These are phyloP conservation scores for Gracilaria gracilis DNA, from an alignment of 23 red algal species.

Conservation along the genomic window DNA sequence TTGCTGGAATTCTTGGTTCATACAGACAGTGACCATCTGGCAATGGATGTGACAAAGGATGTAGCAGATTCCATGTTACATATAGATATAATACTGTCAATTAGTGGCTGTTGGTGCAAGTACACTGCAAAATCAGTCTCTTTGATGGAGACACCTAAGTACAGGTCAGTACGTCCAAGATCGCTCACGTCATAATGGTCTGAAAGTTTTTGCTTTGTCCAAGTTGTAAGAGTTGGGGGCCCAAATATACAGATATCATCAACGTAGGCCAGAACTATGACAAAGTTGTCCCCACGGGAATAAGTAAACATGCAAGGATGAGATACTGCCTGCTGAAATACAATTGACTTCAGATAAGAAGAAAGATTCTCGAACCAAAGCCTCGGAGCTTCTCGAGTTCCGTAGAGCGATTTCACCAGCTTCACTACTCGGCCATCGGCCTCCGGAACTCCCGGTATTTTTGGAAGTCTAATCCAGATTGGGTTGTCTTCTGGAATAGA, in stretches of 20 bases:
- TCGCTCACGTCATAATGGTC: neutral
- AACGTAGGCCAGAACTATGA: constrained; percentile 6
- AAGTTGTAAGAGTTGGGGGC: neutral
- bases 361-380: constrained; percentile 34
- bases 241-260: constrained; percentile 58
- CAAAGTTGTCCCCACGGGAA: neutral
- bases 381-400: neutral
- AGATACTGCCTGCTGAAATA: neutral
- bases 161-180: neutral
- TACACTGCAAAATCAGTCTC: neutral
- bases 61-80: too few species aligned
- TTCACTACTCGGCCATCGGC: constrained; percentile 25
- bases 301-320: neutral
- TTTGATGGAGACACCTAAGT: constrained; percentile 30
- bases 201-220: constrained; percentile 6
- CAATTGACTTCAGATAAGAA: neutral
- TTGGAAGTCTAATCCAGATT: neutral
- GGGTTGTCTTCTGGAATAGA: neutral
- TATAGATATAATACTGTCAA: constrained; percentile 18
- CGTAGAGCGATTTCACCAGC: constrained; percentile 46
- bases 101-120: constrained; percentile 9
- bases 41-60: too few species aligned
- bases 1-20: too few species aligned
- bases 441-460: neutral
- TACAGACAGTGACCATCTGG: too few species aligned